Evolutionary conservation across 345 rosid species (phyloP).

Genomic region (Lenwebbia sp.): DNA sequence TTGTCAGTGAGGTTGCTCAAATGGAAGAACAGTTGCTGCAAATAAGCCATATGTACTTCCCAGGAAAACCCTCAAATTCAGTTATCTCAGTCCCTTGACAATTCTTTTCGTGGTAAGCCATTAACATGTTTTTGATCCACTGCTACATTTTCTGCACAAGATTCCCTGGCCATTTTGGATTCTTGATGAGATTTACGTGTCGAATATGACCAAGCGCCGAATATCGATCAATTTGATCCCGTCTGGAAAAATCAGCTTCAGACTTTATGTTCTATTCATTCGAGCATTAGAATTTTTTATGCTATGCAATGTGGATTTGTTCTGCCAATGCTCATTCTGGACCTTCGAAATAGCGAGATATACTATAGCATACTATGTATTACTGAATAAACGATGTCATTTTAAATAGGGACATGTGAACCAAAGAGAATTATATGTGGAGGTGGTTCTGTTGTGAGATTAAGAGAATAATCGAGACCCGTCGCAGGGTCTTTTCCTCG

Average conservation of each 20-base stretch:
- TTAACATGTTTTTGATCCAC: not conserved
- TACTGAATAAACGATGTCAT: no score
- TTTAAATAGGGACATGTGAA: no score
- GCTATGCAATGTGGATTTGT: not conserved
- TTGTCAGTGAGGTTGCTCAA: not conserved
- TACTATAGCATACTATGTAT: accelerated
- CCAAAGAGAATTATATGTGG: no score
- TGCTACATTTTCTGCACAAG: not conserved
- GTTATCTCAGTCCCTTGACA: not conserved
- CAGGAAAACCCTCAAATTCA: not conserved
- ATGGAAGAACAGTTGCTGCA: not conserved
- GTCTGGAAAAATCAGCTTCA: not conserved
- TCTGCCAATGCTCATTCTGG: not conserved
- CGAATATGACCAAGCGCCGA: not conserved
- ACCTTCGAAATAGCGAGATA: accelerated
- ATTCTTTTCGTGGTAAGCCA: not conserved
- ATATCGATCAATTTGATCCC: not conserved
- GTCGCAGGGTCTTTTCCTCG: no score
- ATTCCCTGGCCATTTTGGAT: not conserved
- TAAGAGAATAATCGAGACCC: no score
- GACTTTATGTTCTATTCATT: not conserved
- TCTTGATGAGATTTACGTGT: not conserved
- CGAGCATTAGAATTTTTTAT: not conserved
- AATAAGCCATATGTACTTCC: not conserved
- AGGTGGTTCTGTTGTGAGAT: no score